phyloP scores from a whole-genome alignment of 345 rosid species.

The Pistacia integerrima region DNA sequence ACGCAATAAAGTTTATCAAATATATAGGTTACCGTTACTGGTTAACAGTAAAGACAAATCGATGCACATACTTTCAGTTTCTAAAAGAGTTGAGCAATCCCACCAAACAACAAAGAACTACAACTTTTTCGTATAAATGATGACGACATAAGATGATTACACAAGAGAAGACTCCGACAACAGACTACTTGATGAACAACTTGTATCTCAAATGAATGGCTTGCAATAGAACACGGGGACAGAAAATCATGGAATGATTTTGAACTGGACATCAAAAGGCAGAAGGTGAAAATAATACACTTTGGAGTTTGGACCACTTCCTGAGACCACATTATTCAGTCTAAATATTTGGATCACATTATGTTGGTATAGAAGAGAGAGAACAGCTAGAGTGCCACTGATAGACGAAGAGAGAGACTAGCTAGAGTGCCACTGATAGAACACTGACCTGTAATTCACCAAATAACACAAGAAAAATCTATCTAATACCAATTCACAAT shows the following conservation, averaged over 20 bases:
- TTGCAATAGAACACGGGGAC: neutral
- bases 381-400: too few species aligned
- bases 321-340: neutral
- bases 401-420: too few species aligned
- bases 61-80: neutral
- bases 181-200: neutral
- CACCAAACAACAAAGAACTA: neutral
- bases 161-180: neutral
- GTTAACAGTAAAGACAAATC: neutral
- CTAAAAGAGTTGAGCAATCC: neutral
- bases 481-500: too few species aligned
- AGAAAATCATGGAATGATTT: neutral
- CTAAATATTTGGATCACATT: neutral
- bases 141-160: neutral
- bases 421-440: too few species aligned
- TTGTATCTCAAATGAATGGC: conserved; percentile 6
- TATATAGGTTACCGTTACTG: neutral
- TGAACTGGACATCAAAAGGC: neutral
- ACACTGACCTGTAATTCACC: too few species aligned
- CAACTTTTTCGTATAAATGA: neutral
- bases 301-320: too few species aligned
- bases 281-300: too few species aligned
- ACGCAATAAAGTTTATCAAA: neutral
- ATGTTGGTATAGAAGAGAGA: neutral
- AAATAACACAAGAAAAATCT: too few species aligned